A percentile compares a stretch with the other conserved stretches of the same genome.
These are phyloP conservation scores for Corymbia citriodora DNA, from an alignment of 441 rosid species.

Conservation along the genomic window DNA sequence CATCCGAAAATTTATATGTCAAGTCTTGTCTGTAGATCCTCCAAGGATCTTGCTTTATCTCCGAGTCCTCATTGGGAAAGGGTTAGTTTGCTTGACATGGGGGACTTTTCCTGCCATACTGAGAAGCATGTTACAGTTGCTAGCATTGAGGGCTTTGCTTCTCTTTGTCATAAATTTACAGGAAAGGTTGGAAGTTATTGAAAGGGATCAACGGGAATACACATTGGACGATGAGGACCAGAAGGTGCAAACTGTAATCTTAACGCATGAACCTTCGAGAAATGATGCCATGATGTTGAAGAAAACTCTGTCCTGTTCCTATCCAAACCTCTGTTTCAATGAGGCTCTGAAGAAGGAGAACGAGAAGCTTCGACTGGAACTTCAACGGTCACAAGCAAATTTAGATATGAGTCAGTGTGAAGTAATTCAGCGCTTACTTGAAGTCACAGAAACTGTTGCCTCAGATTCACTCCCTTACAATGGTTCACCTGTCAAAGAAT, in stretches of 20 bases:
- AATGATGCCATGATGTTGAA: slow-evolving; percentile 56
- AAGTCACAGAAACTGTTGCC: slow-evolving; percentile 60
- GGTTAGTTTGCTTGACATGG: not conserved
- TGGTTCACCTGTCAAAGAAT: slow-evolving; percentile 34
- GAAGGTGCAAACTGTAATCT: slow-evolving; percentile 67
- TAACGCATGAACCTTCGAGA: slow-evolving; percentile 61
- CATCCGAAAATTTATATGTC: not conserved
- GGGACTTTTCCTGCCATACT: not conserved
- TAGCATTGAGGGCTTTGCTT: not conserved
- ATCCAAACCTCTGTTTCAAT: slow-evolving; percentile 71
- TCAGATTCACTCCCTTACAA: slow-evolving; percentile 33
- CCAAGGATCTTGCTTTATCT: not conserved
- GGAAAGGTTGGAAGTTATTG: slow-evolving; percentile 85
- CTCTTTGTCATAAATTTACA: slow-evolving; percentile 7
- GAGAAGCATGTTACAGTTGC: not conserved
- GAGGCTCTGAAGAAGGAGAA: slow-evolving; percentile 69
- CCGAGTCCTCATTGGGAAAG: not conserved
- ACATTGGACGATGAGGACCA: slow-evolving; percentile 90
- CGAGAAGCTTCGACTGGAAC: slow-evolving; percentile 66
- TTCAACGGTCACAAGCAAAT: slow-evolving; percentile 65
- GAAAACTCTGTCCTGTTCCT: slow-evolving; percentile 76
- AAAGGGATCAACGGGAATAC: slow-evolving; percentile 78
- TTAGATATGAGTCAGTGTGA: slow-evolving; percentile 66
- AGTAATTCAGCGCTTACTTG: slow-evolving; percentile 75
- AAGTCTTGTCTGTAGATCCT: not conserved